Conservation (phyloP, 2,329 filamentous ascomycete species). For the Diaporthe amygdali region DNA sequence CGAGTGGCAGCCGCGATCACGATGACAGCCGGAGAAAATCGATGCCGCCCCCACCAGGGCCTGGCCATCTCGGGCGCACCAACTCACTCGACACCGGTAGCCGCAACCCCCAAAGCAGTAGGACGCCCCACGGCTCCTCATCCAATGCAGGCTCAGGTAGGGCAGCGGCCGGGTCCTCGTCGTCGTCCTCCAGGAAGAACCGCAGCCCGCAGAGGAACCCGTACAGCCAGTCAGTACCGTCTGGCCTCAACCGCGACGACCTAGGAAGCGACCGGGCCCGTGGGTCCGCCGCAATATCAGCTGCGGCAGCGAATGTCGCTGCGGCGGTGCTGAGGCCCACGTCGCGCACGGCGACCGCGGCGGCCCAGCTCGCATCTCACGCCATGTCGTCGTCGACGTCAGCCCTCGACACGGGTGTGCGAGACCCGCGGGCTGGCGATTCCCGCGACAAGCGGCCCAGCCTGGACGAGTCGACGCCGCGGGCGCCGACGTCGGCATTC, state of each 20-base stretch:
- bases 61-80: conserved; percentile 14
- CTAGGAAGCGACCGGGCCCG: neutral
- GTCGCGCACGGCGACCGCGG: neutral
- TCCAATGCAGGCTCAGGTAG: neutral
- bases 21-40: conserved; percentile 16
- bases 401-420: neutral
- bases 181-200: conserved; percentile 18
- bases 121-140: conserved; percentile 1
- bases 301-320: conserved; percentile 9
- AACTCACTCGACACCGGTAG: conserved; percentile 14
- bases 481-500: neutral
- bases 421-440: conserved; percentile 1
- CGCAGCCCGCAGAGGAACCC: conserved; percentile 24
- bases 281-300: neutral
- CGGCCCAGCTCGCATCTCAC: neutral
- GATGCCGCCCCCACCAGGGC: conserved; percentile 9
- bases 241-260: conserved; percentile 14
- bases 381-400: conserved; percentile 1
- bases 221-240: conserved; percentile 20
- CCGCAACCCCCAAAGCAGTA: neutral
- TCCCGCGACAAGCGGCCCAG: conserved; percentile 14
- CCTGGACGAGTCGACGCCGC: conserved; percentile 17
- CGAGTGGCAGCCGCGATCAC: conserved; percentile 12
- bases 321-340: neutral
- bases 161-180: neutral